phyloP scores from a whole-genome alignment of 2,329 filamentous ascomycete species.

The Hypoxylon sp. region DNA sequence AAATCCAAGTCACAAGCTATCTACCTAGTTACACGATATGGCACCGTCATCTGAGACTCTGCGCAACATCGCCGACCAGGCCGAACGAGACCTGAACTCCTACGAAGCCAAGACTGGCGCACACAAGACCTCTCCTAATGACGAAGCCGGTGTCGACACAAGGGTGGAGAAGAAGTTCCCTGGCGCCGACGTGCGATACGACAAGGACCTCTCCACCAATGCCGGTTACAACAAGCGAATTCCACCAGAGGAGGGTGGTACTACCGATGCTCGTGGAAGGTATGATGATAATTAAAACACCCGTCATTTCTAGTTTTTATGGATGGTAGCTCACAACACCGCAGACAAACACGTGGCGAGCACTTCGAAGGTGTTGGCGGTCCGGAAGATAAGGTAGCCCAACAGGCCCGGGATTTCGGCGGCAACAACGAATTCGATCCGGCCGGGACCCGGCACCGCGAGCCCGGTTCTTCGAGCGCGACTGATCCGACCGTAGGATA shows the following conservation, averaged over 20 bases:
- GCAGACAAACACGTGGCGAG: conserved; percentile 59
- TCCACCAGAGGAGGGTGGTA: conserved; percentile 60
- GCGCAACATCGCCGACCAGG: conserved; percentile 59
- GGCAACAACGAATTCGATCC: conserved; percentile 54
- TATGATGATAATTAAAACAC: conserved; percentile 45
- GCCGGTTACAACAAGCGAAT: conserved; percentile 61
- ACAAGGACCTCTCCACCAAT: conserved; percentile 61
- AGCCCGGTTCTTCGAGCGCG: conserved; percentile 19
- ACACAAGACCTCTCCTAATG: conserved; percentile 54
- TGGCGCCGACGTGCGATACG: conserved; percentile 56
- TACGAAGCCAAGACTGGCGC: conserved; percentile 62
- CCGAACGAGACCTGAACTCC: conserved; percentile 62
- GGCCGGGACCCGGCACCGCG: conserved; percentile 29
- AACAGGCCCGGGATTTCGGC: conserved; percentile 49
- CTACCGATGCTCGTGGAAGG: conserved; percentile 60
- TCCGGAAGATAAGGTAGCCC: conserved; percentile 56
- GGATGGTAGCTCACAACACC: conserved; percentile 11
- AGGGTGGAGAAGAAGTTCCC: conserved; percentile 60
- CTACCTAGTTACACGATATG: conserved; percentile 50
- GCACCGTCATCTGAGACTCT: conserved; percentile 53
- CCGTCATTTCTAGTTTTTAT: not conserved
- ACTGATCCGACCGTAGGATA: conserved; percentile 52
- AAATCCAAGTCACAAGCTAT: not conserved
- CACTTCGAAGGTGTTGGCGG: conserved; percentile 60
- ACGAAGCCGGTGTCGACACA: conserved; percentile 59